phyloP scores from a whole-genome alignment of 805 yeast species.

The Kockiozyma suomiensis region DNA sequence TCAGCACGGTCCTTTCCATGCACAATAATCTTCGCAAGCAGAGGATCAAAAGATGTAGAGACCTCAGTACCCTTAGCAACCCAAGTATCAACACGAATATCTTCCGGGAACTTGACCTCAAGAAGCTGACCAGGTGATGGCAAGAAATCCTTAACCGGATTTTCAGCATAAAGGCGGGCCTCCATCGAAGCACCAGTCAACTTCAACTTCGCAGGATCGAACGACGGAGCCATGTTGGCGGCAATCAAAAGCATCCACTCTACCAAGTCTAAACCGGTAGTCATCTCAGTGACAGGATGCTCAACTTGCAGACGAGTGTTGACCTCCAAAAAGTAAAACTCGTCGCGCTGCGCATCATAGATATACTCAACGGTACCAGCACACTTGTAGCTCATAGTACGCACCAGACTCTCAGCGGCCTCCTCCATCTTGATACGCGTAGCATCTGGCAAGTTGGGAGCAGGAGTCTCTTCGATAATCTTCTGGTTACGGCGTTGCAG shows the following conservation, averaged over 20 bases:
- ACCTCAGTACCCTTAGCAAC: slow-evolving; percentile 82
- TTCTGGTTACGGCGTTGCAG: slow-evolving; percentile 97
- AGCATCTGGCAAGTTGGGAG: slow-evolving; percentile 83
- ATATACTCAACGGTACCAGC: slow-evolving; percentile 98
- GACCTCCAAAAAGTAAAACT: slow-evolving; percentile 92
- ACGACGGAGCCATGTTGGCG: slow-evolving; percentile 84
- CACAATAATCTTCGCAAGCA: slow-evolving; percentile 93
- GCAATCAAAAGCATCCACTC: slow-evolving; percentile 97
- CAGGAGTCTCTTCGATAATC: slow-evolving; percentile 96
- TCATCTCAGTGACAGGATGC: slow-evolving; percentile 95
- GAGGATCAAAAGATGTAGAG: slow-evolving; percentile 91
- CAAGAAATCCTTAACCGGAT: slow-evolving; percentile 90
- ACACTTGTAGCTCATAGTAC: slow-evolving; percentile 85
- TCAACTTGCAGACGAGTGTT: slow-evolving; percentile 97
- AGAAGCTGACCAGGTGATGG: slow-evolving; percentile 96
- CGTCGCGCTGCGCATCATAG: slow-evolving; percentile 82
- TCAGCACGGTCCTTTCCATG: slow-evolving; percentile 88
- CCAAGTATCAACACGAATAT: slow-evolving; percentile 97
- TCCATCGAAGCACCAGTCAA: slow-evolving; percentile 93
- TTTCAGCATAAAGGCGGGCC: slow-evolving; percentile 94
- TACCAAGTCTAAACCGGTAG: slow-evolving; percentile 90
- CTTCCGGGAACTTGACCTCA: slow-evolving; percentile 79
- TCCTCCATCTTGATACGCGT: slow-evolving; percentile 74
- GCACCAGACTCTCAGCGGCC: slow-evolving; percentile 82
- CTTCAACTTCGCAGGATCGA: slow-evolving; percentile 54